These are phyloP conservation scores for Blepharisma japonicum DNA, from an alignment of 73 alveolate genomes.

Conservation along the genomic window DNA sequence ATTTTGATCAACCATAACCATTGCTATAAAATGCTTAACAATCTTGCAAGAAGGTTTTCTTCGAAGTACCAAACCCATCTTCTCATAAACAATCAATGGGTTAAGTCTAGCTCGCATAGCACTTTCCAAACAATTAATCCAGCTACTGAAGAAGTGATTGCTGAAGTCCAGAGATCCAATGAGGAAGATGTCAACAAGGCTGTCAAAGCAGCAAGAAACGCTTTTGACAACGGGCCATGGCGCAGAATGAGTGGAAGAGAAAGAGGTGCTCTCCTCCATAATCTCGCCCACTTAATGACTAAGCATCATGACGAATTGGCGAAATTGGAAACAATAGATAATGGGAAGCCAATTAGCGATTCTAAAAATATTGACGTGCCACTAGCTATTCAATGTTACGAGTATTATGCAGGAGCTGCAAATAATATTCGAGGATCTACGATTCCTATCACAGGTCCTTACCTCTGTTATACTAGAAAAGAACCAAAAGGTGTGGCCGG, in stretches of 20 bases:
- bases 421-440: slow-evolving; percentile 68
- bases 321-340: slow-evolving; percentile 51
- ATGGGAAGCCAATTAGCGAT: slow-evolving; percentile 46
- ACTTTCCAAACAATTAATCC: slow-evolving; percentile 57
- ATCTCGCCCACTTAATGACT: slow-evolving; percentile 51
- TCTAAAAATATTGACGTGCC: slow-evolving; percentile 41
- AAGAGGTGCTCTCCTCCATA: slow-evolving; percentile 37
- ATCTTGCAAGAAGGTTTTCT: too few species aligned
- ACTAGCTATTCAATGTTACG: slow-evolving; percentile 30
- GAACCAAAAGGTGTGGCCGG: slow-evolving; percentile 91
- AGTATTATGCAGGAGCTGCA: slow-evolving; percentile 83
- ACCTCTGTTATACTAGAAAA: slow-evolving; percentile 46
- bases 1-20: too few species aligned
- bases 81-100: slow-evolving; percentile 49
- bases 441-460: slow-evolving; percentile 47
- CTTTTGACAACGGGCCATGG: slow-evolving; percentile 65
- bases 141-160: slow-evolving; percentile 46
- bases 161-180: slow-evolving; percentile 42
- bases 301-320: slow-evolving; percentile 45
- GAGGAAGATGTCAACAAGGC: slow-evolving; percentile 52
- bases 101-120: slow-evolving; percentile 39
- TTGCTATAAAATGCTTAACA: too few species aligned
- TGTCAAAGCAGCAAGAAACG: slow-evolving; percentile 52
- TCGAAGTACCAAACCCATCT: slow-evolving; percentile 36
- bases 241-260: slow-evolving; percentile 34